These are phyloP conservation scores for Plasmodiophora brassicae DNA, from an alignment of 208 protist genomes.

Conservation along the genomic window DNA sequence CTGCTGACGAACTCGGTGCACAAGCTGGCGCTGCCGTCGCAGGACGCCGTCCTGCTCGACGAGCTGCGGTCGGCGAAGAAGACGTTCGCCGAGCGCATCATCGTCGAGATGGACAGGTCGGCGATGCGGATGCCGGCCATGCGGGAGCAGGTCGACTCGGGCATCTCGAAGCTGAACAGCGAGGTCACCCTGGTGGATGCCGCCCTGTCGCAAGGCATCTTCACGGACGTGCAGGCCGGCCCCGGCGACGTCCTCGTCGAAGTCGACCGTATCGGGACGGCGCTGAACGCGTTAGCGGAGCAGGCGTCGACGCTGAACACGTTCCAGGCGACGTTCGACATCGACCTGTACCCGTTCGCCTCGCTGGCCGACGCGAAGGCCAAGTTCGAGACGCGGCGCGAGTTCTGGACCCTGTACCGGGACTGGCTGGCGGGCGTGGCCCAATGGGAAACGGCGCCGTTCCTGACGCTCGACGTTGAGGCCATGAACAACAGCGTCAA, in stretches of 20 bases:
- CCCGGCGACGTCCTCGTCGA: conserved; percentile 33
- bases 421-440: conserved; percentile 34
- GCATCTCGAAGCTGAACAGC: not conserved
- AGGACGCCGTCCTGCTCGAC: conserved; percentile 48
- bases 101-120: not conserved
- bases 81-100: not conserved
- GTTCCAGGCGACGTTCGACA: conserved; percentile 42
- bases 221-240: not conserved
- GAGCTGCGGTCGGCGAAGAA: conserved; percentile 17
- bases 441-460: conserved; percentile 36
- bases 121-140: not conserved
- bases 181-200: not conserved
- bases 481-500: conserved; percentile 43
- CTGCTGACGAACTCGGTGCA: conserved; percentile 37
- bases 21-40: conserved; percentile 42
- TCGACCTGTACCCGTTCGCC: conserved; percentile 33
- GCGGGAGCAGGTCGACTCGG: not conserved
- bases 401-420: conserved; percentile 41
- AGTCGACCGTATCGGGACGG: not conserved
- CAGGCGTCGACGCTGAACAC: conserved; percentile 36
- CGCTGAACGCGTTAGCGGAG: conserved; percentile 29
- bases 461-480: conserved; percentile 36
- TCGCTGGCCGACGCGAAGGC: conserved; percentile 20
- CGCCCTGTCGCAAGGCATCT: not conserved
- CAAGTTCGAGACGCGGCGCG: conserved; percentile 37